Base-by-base conservation (phyloP, 441 rosid species). In the Raphanus hybrid region DNA sequence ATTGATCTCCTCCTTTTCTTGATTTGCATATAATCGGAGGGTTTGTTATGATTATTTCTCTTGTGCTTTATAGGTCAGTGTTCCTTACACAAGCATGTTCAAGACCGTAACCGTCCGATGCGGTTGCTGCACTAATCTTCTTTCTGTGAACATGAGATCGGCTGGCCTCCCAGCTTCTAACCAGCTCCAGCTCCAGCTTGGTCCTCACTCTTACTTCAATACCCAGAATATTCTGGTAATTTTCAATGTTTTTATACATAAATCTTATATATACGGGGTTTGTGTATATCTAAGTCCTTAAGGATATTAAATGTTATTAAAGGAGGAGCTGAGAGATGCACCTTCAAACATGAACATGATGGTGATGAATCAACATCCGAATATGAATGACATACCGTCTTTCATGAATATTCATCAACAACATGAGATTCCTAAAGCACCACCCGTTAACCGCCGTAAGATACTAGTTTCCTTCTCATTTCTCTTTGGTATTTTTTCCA, bases 41-140 rank as follows among this genome's bases (percentile, higher is more conserved):
- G 8, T 15, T 11, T 78, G 26, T 55, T 18, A 6, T 43, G 8
- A 27, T 32, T 70, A 1, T 55, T 14, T 60, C 15, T 64, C n/a
- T 10, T 63, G 34, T 1, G 18, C 60, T 41, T 20, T 58, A 59
- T 66, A 94, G 98, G 98, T 94, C 79, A 94, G 94, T 75, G 98
- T 94, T 78, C 98, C 98, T 77, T 87, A 90, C 87, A 74, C 91
- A 18, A 94, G 96, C 85, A 85, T 94, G 90, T 91, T 88, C 89
- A 94, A 91, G 94, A 90, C 90, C 23, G 97, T 94, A 12, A 88
- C 97, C 6, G 95, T 94, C 69, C 92, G 98, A 80, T 94, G 97
- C 73, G 98, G 97, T 68, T 97, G 92, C 87, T 94, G 98, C 86
- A 87, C 91, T 85, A 92, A 88, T 69, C 95, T 94, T 60, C 80